These are phyloP conservation scores for Ascochyta lentis DNA, from an alignment of 2,329 filamentous ascomycete genomes.

Conservation along the genomic window DNA sequence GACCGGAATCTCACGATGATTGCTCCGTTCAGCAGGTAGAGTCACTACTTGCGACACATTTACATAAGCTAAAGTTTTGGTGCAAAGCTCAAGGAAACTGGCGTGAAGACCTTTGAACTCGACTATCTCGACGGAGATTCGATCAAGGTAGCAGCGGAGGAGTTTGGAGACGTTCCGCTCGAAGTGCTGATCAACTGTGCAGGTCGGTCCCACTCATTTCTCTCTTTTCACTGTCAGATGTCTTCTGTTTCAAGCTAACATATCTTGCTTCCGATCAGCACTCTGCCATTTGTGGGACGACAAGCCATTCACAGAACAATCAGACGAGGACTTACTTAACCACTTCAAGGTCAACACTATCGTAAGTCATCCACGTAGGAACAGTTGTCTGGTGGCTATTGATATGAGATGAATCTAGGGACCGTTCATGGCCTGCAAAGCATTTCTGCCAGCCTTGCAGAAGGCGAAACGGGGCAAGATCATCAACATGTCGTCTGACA, in stretches of 20 bases:
- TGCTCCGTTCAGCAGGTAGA: background rate
- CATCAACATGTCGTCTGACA: constrained; percentile 4
- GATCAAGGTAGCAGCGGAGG: background rate
- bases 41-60: background rate
- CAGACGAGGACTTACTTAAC: background rate
- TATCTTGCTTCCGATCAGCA: background rate
- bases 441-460: constrained; percentile 1
- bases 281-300: background rate
- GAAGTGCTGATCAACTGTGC: background rate
- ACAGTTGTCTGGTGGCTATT: background rate
- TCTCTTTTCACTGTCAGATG: background rate
- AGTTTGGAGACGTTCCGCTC: background rate
- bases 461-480: constrained; percentile 1
- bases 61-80: background rate
- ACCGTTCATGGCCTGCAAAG: constrained; percentile 1
- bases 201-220: background rate
- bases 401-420: background rate
- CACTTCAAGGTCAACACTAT: background rate
- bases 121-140: background rate
- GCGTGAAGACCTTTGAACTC: constrained; percentile 2
- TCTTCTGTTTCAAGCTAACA: background rate
- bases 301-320: constrained; percentile 1
- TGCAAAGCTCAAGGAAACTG: constrained; percentile 1
- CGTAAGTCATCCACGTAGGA: background rate
- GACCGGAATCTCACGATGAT: background rate